phyloP scores from a whole-genome alignment of 495 filamentous ascomycete species.

The Penicillium waksmanii region DNA sequence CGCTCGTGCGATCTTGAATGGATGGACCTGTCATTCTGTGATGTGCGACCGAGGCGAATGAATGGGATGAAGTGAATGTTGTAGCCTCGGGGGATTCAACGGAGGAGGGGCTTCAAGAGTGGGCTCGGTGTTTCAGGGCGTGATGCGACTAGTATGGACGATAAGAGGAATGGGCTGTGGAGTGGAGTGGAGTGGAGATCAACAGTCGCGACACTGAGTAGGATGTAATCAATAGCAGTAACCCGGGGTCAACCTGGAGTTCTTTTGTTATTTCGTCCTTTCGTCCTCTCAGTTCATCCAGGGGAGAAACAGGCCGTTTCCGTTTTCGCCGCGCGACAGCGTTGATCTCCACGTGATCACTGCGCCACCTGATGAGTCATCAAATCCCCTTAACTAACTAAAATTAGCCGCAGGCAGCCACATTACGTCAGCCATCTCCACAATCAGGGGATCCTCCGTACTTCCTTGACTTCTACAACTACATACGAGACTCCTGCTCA shows the following conservation, averaged over 20 bases:
- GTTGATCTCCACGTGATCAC: conserved; percentile 18
- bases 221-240: too few species aligned
- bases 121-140: conserved; percentile 9
- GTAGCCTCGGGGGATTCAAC: conserved; percentile 13
- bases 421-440: conserved; percentile 3
- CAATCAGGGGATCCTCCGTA: conserved; percentile 23
- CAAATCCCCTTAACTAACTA: conserved; percentile 5
- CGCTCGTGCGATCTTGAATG: conserved; percentile 94
- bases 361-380: conserved; percentile 23
- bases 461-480: conserved; percentile 15
- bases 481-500: too few species aligned
- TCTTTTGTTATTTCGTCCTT: too few species aligned
- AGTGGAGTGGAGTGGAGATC: not conserved
- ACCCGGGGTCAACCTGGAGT: too few species aligned
- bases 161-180: not conserved
- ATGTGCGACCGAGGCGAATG: conserved; percentile 1
- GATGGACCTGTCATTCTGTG: conserved; percentile 62
- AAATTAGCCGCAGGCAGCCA: conserved; percentile 19
- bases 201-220: not conserved
- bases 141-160: conserved; percentile 1
- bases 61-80: not conserved
- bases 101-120: conserved; percentile 5
- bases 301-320: not conserved
- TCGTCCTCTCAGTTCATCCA: not conserved
- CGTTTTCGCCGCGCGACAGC: conserved; percentile 10